Evolutionary conservation across 345 rosid species (phyloP).

Genomic region (Lumnitzera littorea): DNA sequence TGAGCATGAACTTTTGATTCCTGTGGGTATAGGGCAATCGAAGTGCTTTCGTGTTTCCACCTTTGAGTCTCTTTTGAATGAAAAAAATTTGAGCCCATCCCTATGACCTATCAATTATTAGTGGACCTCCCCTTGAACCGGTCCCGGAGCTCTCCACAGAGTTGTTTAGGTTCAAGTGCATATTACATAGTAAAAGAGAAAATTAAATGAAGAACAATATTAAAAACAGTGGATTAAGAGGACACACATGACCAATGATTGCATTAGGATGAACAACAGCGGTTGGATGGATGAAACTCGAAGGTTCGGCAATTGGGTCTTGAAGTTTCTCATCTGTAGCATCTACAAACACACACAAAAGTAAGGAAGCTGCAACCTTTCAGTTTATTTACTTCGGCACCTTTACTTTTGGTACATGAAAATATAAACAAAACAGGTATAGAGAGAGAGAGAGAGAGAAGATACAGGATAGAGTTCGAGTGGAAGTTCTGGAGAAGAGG

Average conservation of each 20-base stretch:
- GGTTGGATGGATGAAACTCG: conserved; percentile 49
- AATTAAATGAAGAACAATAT: too few relatives aligned
- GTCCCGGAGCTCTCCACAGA: too few relatives aligned
- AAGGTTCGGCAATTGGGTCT: conserved; percentile 8
- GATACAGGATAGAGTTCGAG: conserved; percentile 15
- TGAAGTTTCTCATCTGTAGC: conserved; percentile 13
- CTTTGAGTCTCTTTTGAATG: too few relatives aligned
- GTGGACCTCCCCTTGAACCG: too few relatives aligned
- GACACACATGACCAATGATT: conserved; percentile 54
- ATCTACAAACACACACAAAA: conserved; percentile 18
- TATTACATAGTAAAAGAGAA: too few relatives aligned
- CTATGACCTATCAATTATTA: too few relatives aligned
- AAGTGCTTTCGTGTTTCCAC: too few relatives aligned
- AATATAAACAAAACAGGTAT: neutral
- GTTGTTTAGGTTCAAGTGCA: too few relatives aligned
- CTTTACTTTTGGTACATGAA: neutral
- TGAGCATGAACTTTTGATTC: too few relatives aligned
- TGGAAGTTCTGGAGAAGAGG: conserved; percentile 23
- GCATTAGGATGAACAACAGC: conserved; percentile 79
- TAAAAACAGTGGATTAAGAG: neutral
- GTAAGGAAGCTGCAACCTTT: neutral
- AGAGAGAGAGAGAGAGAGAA: conserved; percentile 1
- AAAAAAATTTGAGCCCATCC: too few relatives aligned
- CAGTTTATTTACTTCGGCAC: neutral
- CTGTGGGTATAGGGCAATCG: too few relatives aligned